A percentile compares a stretch with the other conserved stretches of the same genome.
phyloP scores from a whole-genome alignment of 2,329 filamentous ascomycete genomes.

The Arthrobotrys entomopaga region DNA sequence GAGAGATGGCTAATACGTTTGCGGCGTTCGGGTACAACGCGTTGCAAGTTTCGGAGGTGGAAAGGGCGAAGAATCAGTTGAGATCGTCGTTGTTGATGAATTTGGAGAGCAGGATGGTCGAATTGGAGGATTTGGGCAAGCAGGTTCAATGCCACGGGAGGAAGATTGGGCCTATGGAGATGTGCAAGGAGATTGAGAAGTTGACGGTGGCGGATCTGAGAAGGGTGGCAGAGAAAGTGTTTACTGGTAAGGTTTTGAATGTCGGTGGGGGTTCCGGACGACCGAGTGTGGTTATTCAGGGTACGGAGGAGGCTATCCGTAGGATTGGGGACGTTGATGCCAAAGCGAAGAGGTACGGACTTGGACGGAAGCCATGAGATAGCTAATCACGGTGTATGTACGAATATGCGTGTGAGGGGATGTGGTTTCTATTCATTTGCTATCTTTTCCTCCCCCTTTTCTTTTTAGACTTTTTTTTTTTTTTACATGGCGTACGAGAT shows the following conservation, averaged over 20 bases:
- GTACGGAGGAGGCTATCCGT: slow-evolving; percentile 77
- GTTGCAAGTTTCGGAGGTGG: slow-evolving; percentile 80
- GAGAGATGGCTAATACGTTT: slow-evolving; percentile 57
- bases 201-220: slow-evolving; percentile 83
- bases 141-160: slow-evolving; percentile 96
- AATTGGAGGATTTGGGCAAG: slow-evolving; percentile 91
- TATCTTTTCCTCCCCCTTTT: background rate
- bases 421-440: slow-evolving; percentile 2
- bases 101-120: slow-evolving; percentile 94
- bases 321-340: slow-evolving; percentile 91
- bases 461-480: slow-evolving; percentile 5
- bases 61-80: slow-evolving; percentile 95
- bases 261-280: slow-evolving; percentile 80
- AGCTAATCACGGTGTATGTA: background rate
- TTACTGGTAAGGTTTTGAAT: slow-evolving; percentile 81
- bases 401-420: background rate
- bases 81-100: slow-evolving; percentile 94
- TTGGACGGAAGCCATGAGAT: slow-evolving; percentile 41
- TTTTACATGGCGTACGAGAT: slow-evolving; percentile 53
- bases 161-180: slow-evolving; percentile 90
- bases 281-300: slow-evolving; percentile 93
- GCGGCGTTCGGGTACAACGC: slow-evolving; percentile 71
- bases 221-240: slow-evolving; percentile 80
- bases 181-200: slow-evolving; percentile 86
- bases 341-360: slow-evolving; percentile 58